Base-by-base conservation (phyloP, 2,329 filamentous ascomycete genomes). In the Bipolaris zeicola region DNA sequence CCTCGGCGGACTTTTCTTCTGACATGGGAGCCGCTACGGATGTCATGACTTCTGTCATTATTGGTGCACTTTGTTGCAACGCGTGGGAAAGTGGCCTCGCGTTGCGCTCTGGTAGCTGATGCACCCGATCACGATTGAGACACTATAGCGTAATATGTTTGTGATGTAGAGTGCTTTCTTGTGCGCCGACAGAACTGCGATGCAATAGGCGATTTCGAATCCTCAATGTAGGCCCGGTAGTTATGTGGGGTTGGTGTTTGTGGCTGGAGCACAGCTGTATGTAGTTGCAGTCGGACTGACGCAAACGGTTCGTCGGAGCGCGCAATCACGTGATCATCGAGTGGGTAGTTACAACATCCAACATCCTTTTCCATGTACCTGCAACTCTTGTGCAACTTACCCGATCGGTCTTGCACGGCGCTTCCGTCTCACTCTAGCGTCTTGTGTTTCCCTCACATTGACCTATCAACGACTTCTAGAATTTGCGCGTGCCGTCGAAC, bases 21-120 rank as follows among this genome's bases (percentile, higher is more conserved):
- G 61, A 57, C 26, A 52, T 58, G 24, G 52, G 28, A 16, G 52
- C 41, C 31, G 58, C 58, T 28, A 61, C 55, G 24, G 66, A 64
- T 11, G 61, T 62, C 62, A 74, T 67, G 38, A 71, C 70, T 36
- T 74, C 71, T 33, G 71, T 57, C 70, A 75, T 74, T 74, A 28
- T 37, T 20, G 31, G 44, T 13, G 42, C 31, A 13, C 16, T 45
- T n/a, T 41, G 14, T n/a, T n/a, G 10, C n/a, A 13, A 38, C 44
- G 37, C 53, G 36, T 28, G n/a, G n/a, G 26, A 18, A 36, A 26
- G 28, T 38, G 6, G 11, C 24, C 10, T 28, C 13, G n/a, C 33
- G 31, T 24, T 46, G 20, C 6, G 44, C 22, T 47, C 18, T 26
- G 22, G 34, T 18, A 18, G 45, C 45, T 38, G 34, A 18, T 24